Evolutionary conservation across 83 land plant genomes (phyloP).

Genomic region (Picea mariana): DNA sequence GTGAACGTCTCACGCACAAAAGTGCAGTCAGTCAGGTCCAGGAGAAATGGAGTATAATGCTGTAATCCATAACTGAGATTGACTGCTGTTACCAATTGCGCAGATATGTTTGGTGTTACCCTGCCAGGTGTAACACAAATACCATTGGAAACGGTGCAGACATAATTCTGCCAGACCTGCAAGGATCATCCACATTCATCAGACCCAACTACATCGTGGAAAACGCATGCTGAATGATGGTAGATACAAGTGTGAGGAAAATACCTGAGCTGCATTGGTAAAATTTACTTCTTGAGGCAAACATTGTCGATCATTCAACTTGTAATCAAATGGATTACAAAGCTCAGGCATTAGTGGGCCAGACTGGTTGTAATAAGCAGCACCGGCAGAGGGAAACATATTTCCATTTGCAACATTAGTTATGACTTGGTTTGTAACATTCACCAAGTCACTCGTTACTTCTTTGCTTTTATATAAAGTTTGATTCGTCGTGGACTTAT

Average conservation of each 20-base stretch:
- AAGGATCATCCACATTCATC: background rate
- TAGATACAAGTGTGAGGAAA: background rate
- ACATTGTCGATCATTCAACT: constrained; percentile 47
- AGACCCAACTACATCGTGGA: background rate
- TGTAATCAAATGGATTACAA: constrained; percentile 56
- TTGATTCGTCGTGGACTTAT: constrained; percentile 69
- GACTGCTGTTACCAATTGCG: constrained; percentile 53
- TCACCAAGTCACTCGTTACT: constrained; percentile 48
- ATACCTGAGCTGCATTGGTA: constrained; percentile 63
- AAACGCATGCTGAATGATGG: background rate
- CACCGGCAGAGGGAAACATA: constrained; percentile 2
- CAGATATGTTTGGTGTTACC: constrained; percentile 53
- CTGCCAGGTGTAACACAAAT: constrained; percentile 47
- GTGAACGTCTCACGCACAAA: constrained; percentile 71
- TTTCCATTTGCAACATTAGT: constrained; percentile 43
- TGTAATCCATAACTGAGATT: constrained; percentile 65
- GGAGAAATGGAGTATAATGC: constrained; percentile 67
- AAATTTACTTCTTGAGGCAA: constrained; percentile 47
- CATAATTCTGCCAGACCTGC: constrained; percentile 73
- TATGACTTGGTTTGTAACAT: constrained; percentile 57
- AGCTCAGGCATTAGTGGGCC: constrained; percentile 64
- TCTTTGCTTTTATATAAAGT: constrained; percentile 66
- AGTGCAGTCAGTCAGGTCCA: constrained; percentile 69
- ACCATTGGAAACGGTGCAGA: constrained; percentile 40
- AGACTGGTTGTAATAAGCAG: constrained; percentile 52